Evolutionary conservation across 345 rosid genomes (phyloP).

Genomic region (Ceriops tagal): DNA sequence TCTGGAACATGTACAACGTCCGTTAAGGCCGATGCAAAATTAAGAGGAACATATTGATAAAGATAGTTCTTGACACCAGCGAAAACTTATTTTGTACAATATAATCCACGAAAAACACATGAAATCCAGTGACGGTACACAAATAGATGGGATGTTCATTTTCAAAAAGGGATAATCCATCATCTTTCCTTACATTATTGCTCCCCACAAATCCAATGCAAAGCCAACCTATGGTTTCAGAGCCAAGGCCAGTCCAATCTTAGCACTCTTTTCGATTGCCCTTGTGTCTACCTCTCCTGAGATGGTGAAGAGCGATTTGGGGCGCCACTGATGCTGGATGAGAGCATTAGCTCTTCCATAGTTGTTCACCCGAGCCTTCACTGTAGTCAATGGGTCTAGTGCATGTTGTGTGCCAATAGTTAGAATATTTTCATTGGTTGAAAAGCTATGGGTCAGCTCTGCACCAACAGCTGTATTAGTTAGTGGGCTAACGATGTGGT

Average conservation of each 20-base stretch:
- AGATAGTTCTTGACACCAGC: slow-evolving; percentile 21
- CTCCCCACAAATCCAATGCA: slow-evolving; percentile 29
- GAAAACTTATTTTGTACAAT: slow-evolving; percentile 43
- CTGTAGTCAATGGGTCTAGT: slow-evolving; percentile 75
- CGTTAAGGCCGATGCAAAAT: slow-evolving; percentile 1
- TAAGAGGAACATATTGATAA: slow-evolving; percentile 10
- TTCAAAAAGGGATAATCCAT: background rate
- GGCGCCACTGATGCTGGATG: slow-evolving; percentile 95
- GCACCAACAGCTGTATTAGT: slow-evolving; percentile 91
- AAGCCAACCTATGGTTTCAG: slow-evolving; percentile 59
- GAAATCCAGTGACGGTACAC: slow-evolving; percentile 17
- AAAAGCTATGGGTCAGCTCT: slow-evolving; percentile 78
- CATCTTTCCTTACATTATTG: slow-evolving; percentile 26
- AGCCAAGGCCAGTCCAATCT: slow-evolving; percentile 81
- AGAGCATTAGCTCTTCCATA: slow-evolving; percentile 77
- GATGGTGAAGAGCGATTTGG: slow-evolving; percentile 74
- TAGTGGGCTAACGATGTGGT: slow-evolving; percentile 77
- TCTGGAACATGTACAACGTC: slow-evolving; percentile 13
- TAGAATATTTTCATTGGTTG: slow-evolving; percentile 74
- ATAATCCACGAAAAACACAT: slow-evolving; percentile 28
- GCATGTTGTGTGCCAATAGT: slow-evolving; percentile 85
- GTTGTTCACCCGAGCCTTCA: slow-evolving; percentile 93
- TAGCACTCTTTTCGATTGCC: slow-evolving; percentile 90
- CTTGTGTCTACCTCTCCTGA: slow-evolving; percentile 92
- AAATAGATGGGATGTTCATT: slow-evolving; percentile 6